Evolutionary conservation across 768 basidiomycete species (phyloP).

Genomic region (Leccinum rimulosum): DNA sequence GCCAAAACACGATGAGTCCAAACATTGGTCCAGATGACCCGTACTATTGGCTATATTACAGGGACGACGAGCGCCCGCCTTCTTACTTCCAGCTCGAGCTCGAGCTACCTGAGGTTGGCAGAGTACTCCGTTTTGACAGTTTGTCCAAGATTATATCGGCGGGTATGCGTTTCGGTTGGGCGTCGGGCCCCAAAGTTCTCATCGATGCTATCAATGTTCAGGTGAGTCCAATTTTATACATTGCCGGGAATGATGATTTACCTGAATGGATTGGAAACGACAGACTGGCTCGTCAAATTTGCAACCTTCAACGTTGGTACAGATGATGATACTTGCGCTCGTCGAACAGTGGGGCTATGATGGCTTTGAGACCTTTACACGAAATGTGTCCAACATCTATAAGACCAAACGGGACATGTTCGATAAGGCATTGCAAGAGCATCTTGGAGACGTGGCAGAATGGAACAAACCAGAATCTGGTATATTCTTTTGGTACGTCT

Average conservation of each 20-base stretch:
- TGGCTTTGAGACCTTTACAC: conserved; percentile 63
- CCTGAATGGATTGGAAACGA: neutral
- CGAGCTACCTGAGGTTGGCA: neutral
- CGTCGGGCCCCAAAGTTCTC: conserved; percentile 62
- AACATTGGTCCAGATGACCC: conserved; percentile 53
- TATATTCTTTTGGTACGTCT: neutral
- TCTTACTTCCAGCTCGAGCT: neutral
- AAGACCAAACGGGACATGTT: conserved; percentile 67
- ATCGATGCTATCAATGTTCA: conserved; percentile 65
- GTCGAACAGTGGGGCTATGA: conserved; percentile 68
- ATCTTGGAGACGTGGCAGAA: conserved; percentile 69
- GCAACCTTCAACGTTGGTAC: conserved; percentile 55
- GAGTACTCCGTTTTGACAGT: conserved; percentile 78
- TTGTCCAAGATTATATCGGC: conserved; percentile 75
- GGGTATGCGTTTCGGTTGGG: conserved; percentile 74
- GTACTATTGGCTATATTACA: conserved; percentile 67
- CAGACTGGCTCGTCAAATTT: conserved; percentile 65
- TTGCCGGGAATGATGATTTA: neutral
- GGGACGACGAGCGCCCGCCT: conserved; percentile 42
- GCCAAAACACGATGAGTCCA: neutral
- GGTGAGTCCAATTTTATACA: conserved; percentile 36
- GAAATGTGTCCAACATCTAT: conserved; percentile 61
- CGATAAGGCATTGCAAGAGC: conserved; percentile 61
- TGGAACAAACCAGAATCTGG: conserved; percentile 49
- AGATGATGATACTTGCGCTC: conserved; percentile 52